phyloP scores from a whole-genome alignment of 1,284 basidiomycete species.

The Trametes hirsuta region DNA sequence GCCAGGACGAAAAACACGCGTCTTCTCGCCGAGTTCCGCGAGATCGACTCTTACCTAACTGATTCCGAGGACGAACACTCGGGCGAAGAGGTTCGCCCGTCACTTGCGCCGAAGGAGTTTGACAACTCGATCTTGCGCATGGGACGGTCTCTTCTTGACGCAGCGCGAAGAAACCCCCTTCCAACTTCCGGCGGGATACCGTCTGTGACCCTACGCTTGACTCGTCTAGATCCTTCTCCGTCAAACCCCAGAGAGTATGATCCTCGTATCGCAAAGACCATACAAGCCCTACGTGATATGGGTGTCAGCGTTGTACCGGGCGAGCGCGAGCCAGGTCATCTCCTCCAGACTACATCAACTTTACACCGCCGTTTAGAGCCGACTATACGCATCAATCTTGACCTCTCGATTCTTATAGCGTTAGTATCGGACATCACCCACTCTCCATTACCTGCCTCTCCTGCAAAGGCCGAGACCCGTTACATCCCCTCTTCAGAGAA shows the following conservation, averaged over 20 bases:
- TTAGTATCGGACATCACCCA: constrained; percentile 84
- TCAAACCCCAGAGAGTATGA: constrained; percentile 44
- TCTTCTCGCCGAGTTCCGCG: constrained; percentile 77
- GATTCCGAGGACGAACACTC: constrained; percentile 61
- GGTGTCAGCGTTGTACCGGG: constrained; percentile 72
- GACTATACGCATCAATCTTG: constrained; percentile 69
- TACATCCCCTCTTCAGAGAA: constrained; percentile 63
- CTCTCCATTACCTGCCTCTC: constrained; percentile 59
- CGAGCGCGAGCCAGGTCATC: constrained; percentile 46
- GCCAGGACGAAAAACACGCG: constrained; percentile 75
- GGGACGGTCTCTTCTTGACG: constrained; percentile 62
- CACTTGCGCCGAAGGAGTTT: constrained; percentile 53
- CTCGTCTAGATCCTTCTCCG: constrained; percentile 63
- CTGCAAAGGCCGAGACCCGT: constrained; percentile 60
- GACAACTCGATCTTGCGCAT: constrained; percentile 75
- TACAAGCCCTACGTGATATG: constrained; percentile 58
- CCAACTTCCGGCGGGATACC: constrained; percentile 36
- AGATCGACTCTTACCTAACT: constrained; percentile 80
- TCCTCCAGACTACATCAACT: neutral
- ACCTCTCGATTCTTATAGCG: constrained; percentile 81
- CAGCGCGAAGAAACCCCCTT: constrained; percentile 57
- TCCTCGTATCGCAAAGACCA: constrained; percentile 63
- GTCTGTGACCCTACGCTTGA: constrained; percentile 64
- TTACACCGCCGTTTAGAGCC: constrained; percentile 41
- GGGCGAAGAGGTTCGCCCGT: constrained; percentile 36